phyloP scores from a whole-genome alignment of 176 grass and related monocot genomes.

The Poa pratensis region DNA sequence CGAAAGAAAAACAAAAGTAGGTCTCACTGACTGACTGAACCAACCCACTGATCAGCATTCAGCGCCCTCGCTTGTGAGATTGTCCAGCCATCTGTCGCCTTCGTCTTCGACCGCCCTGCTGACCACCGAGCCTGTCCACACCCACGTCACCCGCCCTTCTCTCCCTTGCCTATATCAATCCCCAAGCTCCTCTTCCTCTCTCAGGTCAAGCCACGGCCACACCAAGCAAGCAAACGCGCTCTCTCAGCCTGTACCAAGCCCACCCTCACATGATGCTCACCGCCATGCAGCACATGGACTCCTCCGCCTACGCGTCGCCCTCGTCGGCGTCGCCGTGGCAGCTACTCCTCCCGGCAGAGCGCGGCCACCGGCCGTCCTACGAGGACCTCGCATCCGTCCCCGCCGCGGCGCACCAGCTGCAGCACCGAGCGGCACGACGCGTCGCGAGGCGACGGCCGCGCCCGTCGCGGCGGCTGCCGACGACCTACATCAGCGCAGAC shows the following conservation, averaged over 20 bases:
- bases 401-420: not conserved
- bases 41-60: no score
- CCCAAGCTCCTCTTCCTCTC: not conserved
- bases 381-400: not conserved
- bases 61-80: not conserved
- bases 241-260: not conserved
- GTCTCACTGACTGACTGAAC: no score
- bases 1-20: no score
- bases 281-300: slow-evolving; percentile 30
- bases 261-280: slow-evolving; percentile 37
- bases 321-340: slow-evolving; percentile 37
- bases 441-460: slow-evolving; percentile 44
- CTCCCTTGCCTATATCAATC: not conserved
- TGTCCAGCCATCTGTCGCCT: slow-evolving; percentile 1
- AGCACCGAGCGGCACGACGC: not conserved
- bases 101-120: slow-evolving; percentile 3
- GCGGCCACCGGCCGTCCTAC: not conserved
- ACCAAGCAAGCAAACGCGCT: not conserved
- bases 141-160: not conserved
- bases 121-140: slow-evolving; percentile 15
- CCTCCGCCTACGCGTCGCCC: not conserved
- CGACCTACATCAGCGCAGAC: slow-evolving; percentile 55
- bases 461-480: slow-evolving; percentile 43
- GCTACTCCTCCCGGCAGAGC: not conserved
- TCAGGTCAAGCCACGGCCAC: not conserved